A percentile compares a stretch with the other conserved stretches of the same genome.
These are phyloP conservation scores for Pythium phragmitis DNA, from an alignment of 352 stramenopile genomes.

Conservation along the genomic window DNA sequence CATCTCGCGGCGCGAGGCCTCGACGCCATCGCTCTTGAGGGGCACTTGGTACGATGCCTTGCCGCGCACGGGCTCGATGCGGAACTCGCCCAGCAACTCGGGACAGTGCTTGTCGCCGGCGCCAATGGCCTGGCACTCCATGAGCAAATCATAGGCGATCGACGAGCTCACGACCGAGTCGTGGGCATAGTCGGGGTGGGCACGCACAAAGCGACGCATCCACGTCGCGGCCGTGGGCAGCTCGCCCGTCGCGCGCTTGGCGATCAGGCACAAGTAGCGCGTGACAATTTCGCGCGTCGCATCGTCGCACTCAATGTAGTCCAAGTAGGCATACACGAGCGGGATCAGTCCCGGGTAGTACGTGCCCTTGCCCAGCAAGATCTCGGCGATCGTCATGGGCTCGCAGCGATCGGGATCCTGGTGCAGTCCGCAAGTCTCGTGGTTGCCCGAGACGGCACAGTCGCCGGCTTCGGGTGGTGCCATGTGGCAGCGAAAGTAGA, in stretches of 20 bases:
- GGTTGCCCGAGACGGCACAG: conserved; percentile 31
- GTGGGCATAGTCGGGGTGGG: conserved; percentile 94
- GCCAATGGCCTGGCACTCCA: conserved; percentile 95
- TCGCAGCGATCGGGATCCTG: conserved; percentile 76
- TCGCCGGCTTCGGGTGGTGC: conserved; percentile 82
- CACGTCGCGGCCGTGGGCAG: conserved; percentile 96
- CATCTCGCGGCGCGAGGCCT: conserved; percentile 64
- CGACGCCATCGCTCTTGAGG: conserved; percentile 88
- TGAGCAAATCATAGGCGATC: conserved; percentile 93
- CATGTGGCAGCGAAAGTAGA: conserved; percentile 97
- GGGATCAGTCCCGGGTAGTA: conserved; percentile 97
- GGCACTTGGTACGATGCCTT: conserved; percentile 92
- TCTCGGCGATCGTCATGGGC: conserved; percentile 98
- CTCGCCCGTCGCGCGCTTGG: conserved; percentile 93
- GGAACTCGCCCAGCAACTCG: conserved; percentile 92
- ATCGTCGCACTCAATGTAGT: conserved; percentile 96
- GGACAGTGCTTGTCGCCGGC: conserved; percentile 90
- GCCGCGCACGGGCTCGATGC: conserved; percentile 91
- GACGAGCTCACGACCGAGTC: conserved; percentile 90
- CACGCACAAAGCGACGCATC: conserved; percentile 95
- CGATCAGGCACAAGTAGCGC: conserved; percentile 90
- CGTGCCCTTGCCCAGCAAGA: conserved; percentile 94
- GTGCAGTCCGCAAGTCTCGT: conserved; percentile 43
- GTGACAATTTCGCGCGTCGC: conserved; percentile 75
- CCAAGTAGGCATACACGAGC: conserved; percentile 96